These are phyloP conservation scores for Solanum dulcamara DNA, from an alignment of 257 asterid species.

Conservation along the genomic window DNA sequence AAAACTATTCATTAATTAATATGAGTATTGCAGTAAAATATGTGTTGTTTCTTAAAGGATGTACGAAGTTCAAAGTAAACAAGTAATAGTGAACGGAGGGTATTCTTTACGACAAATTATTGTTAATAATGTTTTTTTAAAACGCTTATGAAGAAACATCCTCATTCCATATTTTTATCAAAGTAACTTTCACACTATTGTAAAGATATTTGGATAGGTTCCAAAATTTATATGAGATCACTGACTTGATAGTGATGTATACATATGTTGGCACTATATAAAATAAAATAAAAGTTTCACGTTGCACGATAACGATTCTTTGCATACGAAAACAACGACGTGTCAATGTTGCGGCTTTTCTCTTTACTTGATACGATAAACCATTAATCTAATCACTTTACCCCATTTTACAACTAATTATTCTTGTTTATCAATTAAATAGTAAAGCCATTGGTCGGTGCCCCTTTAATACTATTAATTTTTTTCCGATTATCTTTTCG, in stretches of 20 bases:
- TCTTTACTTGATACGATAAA: neutral
- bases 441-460: neutral
- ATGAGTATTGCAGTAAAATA: no score
- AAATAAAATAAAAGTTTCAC: neutral
- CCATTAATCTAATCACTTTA: neutral
- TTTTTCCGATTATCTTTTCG: neutral
- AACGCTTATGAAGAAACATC: neutral
- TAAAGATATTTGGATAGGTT: slow-evolving; percentile 4
- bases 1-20: no score
- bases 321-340: slow-evolving; percentile 48
- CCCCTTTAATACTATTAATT: neutral
- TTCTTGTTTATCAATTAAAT: neutral
- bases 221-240: slow-evolving; percentile 4
- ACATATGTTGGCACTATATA: neutral
- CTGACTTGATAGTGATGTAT: slow-evolving; percentile 10
- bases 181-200: neutral
- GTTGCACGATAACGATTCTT: slow-evolving; percentile 49
- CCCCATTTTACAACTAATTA: neutral
- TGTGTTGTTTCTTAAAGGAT: no score
- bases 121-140: neutral
- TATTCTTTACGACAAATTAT: no score
- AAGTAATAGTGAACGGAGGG: no score
- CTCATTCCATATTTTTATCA: neutral
- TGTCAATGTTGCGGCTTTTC: slow-evolving; percentile 16
- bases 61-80: no score